Evolutionary conservation across 805 yeast species (phyloP), one percentile per base, ranked within the genome.

Genomic region (Teunomyces lycoperdinae): DNA sequence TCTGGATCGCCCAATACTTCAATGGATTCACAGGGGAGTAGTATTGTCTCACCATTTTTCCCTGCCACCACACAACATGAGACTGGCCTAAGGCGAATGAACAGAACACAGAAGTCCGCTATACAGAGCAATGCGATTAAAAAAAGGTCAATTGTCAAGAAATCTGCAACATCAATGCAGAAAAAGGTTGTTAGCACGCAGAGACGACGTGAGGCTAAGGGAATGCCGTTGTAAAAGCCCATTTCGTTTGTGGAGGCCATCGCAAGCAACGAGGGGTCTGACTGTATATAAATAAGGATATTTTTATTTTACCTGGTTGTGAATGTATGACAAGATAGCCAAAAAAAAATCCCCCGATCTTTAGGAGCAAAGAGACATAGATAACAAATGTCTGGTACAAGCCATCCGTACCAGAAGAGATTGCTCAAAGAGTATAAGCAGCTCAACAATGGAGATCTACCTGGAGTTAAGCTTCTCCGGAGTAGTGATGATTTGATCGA

Each of bases 391-490:
- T 38, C 41, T 2, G 41, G 41, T 9, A 17, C 11, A 1, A 9
- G 36, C 38, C 71, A 67, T 45, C 69, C 67, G 9, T 67, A 60
- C 47, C 55, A 56, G 16, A 63, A 55, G 48, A 48, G 73, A 26
- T 50, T 67, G 7, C 52, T 65, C 32, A 66, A 67, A 43, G 73
- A 67, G 48, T 58, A 55, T 48, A 54, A 56, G 43, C 43, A 51
- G 9, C 44, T 64, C 3, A 33, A 43, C 5, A 41, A 34, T 13
- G 42, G 45, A 32, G 32, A 40, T 4, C 44, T 61, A 7, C 60
- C 66, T 3, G 71, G 69, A 2, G 56, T 67, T 14, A 50, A 48
- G n/a, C 50, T 67, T 14, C 44, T 62, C 1, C 43, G 44, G 6
- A 49, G 49, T 31, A 47, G 56, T 5, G 63, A 60, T 5, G 47